Evolutionary conservation across 257 asterid genomes (phyloP), one percentile per base, ranked within the genome.

Genomic region (Solanum infundibuliforme): DNA sequence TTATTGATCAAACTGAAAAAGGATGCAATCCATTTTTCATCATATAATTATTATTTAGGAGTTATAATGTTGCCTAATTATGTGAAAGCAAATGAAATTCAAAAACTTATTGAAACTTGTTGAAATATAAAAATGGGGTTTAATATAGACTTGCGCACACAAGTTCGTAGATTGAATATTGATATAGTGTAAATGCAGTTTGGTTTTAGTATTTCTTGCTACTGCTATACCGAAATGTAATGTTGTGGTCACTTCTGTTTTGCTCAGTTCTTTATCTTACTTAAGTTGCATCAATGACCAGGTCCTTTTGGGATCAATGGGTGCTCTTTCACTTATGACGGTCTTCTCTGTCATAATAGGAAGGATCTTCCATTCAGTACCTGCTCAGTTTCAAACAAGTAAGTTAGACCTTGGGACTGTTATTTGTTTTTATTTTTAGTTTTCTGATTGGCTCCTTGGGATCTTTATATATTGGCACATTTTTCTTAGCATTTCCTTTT

Each of bases 291-390:
- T 87, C 66, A 27, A 91, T 89, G 83, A 31, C 6, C 93, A 96
- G 99, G 99, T 96, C 38, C 99, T 97, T 92, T 72, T 97, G 87
- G 99, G 99, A 87, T 97, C 99, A 55, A 95, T 97, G 96, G 99
- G 95, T 76, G 99, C 99, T 73, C 93, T 97, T 34, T 95, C 99
- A 25, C 98, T 97, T 41, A 97, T 97, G 99, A 91, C 98, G 8
- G 87, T 96, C 88, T 92, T 97, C 21, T 97, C 99, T 18, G 99
- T 97, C 87, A 43, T 96, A 88, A 95, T 97, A 48, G 99, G 99
- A 72, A 91, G 94, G 52, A 92, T 96, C 92, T 97, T 97, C 89
- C 96, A 97, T 88, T 94, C 98, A 0, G 99, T 97, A 66, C 99
- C 99, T 39, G 95, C 99, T 91, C 99, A 95, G 86, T 97, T 97